These are phyloP conservation scores for Friedmanniomyces endolithicus DNA, from an alignment of 495 filamentous ascomycete species.

Conservation along the genomic window DNA sequence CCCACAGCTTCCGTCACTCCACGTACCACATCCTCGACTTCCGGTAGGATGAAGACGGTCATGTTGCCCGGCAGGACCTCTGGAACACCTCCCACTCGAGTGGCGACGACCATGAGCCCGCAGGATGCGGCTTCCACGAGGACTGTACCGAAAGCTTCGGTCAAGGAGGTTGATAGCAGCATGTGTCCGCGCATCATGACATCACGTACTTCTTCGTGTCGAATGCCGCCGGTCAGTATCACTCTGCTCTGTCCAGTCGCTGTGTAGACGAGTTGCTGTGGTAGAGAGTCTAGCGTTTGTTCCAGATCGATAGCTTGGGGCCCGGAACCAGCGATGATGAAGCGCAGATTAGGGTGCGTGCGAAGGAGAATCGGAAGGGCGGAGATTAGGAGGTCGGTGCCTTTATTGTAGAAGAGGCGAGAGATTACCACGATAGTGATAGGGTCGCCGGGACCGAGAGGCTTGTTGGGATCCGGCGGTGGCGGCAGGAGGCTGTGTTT, in stretches of 20 bases:
- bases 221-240: constrained; percentile 77
- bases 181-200: constrained; percentile 98
- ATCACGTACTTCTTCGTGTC: constrained; percentile 92
- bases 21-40: constrained; percentile 78
- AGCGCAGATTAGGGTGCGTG: constrained; percentile 80
- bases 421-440: constrained; percentile 97
- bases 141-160: constrained; percentile 94
- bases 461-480: constrained; percentile 36
- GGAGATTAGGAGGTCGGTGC: constrained; percentile 86
- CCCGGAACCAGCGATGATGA: constrained; percentile 90
- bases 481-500: constrained; percentile 17
- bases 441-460: constrained; percentile 63
- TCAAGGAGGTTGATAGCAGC: constrained; percentile 87
- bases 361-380: constrained; percentile 85
- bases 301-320: constrained; percentile 96
- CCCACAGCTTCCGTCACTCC: constrained; percentile 75
- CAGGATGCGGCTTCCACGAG: constrained; percentile 94
- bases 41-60: constrained; percentile 85
- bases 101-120: constrained; percentile 91
- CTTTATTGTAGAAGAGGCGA: constrained; percentile 97
- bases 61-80: constrained; percentile 89
- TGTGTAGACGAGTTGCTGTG: constrained; percentile 48
- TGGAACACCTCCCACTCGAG: constrained; percentile 89
- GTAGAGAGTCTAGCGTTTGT: constrained; percentile 71
- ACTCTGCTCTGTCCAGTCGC: constrained; percentile 62